Base-by-base conservation (phyloP, 352 stramenopile species). In the Phytophthora pseudosyringae region DNA sequence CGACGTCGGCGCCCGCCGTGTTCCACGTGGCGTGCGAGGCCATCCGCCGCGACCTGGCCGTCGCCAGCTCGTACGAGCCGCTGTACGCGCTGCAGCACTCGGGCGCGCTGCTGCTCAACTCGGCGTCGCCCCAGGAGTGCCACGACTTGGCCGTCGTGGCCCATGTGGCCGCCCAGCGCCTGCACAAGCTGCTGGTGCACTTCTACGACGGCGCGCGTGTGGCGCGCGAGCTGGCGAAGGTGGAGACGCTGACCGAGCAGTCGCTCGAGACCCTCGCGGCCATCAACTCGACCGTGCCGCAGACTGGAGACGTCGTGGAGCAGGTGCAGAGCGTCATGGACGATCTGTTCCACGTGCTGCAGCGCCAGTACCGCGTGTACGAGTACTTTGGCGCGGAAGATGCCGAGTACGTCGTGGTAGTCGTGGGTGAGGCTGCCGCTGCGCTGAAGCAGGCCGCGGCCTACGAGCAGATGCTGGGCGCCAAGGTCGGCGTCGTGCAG, bases 161-260 rank as follows among this genome's bases (percentile, higher is more conserved):
- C 5, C 85, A 95, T 60, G 76, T 95, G 45, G 82, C 81, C 5
- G 82, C 83, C 25, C 57, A 76, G 55, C 76, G 80, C 1, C 74
- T 90, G 26, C 69, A 75, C 47, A 89, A 89, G 62, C 72, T 91
- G 25, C 57, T 90, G 28, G 73, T 95, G 25, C 81, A 93, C 73
- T 94, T 95, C 52, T 95, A 91, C 63, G 87, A 95, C 49, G 83
- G 83, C 25, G 67, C 81, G 29, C 84, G 83, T 53, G 78, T 93
- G 10, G 80, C 80, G 0, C 69, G 72, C n/a, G 81, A 92, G 62
- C 60, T 82, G 26, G 66, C 78, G 54, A 89, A 88, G 68, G 71
- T 93, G 35, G 73, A 81, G 18, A 51, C 84, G 26, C 69, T 92
- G 9, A 79, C 76, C n/a, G 67, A 74, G 10, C 45, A 75, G 29